Evolutionary conservation across 805 yeast species (phyloP).

Genomic region (Pichia heedii): DNA sequence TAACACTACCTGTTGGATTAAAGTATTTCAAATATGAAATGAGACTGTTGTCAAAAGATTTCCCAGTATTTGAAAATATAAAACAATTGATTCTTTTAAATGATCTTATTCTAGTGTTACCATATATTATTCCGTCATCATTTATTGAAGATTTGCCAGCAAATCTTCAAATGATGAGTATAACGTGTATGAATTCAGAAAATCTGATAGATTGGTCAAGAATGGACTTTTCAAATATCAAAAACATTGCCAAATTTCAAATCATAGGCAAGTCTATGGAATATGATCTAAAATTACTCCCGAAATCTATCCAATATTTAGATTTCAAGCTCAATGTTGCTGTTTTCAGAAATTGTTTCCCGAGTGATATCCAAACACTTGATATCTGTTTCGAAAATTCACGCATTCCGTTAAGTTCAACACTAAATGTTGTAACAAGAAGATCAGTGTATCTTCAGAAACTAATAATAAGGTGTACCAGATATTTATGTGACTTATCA

Average conservation of each 20-base stretch:
- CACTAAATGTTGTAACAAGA: neutral
- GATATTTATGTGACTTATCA: conserved; percentile 1
- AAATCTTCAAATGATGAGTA: neutral
- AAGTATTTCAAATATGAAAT: conserved; percentile 1
- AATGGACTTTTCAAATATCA: conserved; percentile 2
- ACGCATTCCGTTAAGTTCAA: neutral
- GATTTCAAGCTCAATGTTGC: neutral
- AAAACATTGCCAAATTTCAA: neutral
- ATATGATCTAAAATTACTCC: conserved; percentile 3
- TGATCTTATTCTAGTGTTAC: too few relatives aligned
- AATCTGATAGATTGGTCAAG: neutral
- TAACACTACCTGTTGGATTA: neutral
- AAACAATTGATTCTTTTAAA: neutral
- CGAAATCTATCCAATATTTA: neutral
- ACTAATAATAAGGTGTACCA: neutral
- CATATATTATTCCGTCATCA: neutral
- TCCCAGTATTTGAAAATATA: conserved; percentile 2
- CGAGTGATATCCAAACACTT: neutral
- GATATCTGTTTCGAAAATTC: neutral
- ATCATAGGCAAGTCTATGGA: conserved; percentile 1
- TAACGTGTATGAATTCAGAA: neutral
- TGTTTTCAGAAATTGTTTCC: conserved; percentile 1
- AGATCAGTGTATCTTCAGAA: neutral
- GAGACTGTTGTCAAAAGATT: neutral
- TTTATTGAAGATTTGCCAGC: neutral